These are phyloP conservation scores for Epichloe sylvatica DNA, from an alignment of 2,329 filamentous ascomycete species.

Conservation along the genomic window DNA sequence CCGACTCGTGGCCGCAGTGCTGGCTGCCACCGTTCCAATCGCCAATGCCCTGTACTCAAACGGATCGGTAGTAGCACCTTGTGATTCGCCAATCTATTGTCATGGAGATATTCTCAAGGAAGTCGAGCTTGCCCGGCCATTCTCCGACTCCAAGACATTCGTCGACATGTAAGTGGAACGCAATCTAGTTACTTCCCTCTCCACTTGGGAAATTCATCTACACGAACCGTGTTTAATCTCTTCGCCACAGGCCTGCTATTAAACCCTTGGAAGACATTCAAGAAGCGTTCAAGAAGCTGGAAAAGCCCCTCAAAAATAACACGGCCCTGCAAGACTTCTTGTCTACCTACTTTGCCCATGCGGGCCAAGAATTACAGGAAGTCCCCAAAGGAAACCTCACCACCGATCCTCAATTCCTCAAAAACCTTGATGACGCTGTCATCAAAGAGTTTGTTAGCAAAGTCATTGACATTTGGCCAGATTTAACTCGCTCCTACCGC, in stretches of 20 bases:
- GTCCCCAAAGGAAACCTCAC: constrained; percentile 36
- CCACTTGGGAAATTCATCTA: background rate
- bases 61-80: constrained; percentile 47
- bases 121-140: constrained; percentile 49
- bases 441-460: constrained; percentile 46
- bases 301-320: constrained; percentile 49
- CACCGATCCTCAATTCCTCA: constrained; percentile 44
- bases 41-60: constrained; percentile 41
- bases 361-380: constrained; percentile 46
- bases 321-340: constrained; percentile 48
- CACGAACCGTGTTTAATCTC: background rate
- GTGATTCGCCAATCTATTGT: constrained; percentile 55
- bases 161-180: constrained; percentile 45
- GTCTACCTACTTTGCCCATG: constrained; percentile 46
- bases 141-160: constrained; percentile 56
- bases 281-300: constrained; percentile 43
- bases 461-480: constrained; percentile 57
- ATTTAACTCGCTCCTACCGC: constrained; percentile 47
- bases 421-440: constrained; percentile 41
- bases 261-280: constrained; percentile 46
- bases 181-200: background rate
- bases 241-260: constrained; percentile 38
- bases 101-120: constrained; percentile 48
- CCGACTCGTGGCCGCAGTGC: constrained; percentile 11
- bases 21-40: constrained; percentile 15